Evolutionary conservation across 495 filamentous ascomycete species (phyloP), one percentile per base, ranked within the genome.

Genomic region (Tuber microsphaerosporum): DNA sequence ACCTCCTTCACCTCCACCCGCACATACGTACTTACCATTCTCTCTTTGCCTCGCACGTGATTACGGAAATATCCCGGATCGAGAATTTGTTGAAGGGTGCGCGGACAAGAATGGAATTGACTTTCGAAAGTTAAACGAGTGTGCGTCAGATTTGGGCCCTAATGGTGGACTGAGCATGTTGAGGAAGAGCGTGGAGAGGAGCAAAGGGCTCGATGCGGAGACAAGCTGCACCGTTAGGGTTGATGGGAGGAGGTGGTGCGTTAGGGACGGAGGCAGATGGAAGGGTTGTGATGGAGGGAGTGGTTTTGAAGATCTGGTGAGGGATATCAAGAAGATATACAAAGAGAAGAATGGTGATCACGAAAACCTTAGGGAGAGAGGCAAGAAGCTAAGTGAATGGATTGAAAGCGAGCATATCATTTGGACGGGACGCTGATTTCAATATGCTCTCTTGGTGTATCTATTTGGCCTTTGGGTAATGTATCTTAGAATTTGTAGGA

Each of bases 201-300:
- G 89, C 75, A 84, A 87, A 14, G 84, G 89, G 6, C 86, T 87
- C 82, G 90, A 89, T 19, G 91, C 95, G 10, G 91, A 85, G 42
- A 94, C 88, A 81, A 96, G 92, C 84, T 98, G 95, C 84, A 99
- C 95, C 0, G 89, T 97, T 16, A 87, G 95, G 39, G 84, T 99
- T 39, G 87, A 93, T 79, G 87, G 92, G 31, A 83, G 92, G 77
- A 86, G 91, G 71, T 92, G 94, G 87, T 98, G 95, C 84, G 86
- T 98, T 73, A 87, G 90, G 70, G 95, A 99, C 84, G 88, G 85
- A 51, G 92, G 90, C 5, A 80, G 89, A 79, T 98, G 94, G 93
- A 91, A 87, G 72, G 88, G 94, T 70, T 99, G 95, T 82, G 87
- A 88, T 2, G 82, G 86, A 51, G 94, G 94, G 10, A 83, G 88